Evolutionary conservation across 257 asterid genomes (phyloP).

Genomic region (Apocynum venetum): DNA sequence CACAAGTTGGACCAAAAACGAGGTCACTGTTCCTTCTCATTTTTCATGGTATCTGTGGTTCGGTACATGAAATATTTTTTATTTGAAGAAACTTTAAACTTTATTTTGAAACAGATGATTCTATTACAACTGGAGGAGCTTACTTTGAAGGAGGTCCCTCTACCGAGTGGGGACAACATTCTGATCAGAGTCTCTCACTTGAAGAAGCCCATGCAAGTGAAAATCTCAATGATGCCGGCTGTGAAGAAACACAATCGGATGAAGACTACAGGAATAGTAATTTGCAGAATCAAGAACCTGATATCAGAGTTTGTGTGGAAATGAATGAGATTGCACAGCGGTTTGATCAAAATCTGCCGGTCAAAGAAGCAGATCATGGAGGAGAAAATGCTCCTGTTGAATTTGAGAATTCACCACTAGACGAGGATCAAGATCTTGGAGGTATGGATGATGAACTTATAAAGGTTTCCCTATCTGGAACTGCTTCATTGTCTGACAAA

Average conservation of each 20-base stretch:
- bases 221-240: neutral
- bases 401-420: slow-evolving; percentile 9
- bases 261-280: neutral
- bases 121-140: slow-evolving; percentile 16
- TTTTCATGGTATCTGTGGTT: neutral
- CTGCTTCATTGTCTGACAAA: slow-evolving; percentile 6
- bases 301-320: neutral
- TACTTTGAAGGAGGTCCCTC: slow-evolving; percentile 14
- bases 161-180: slow-evolving; percentile 12
- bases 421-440: slow-evolving; percentile 27
- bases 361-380: slow-evolving; percentile 23
- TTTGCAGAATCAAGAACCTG: neutral
- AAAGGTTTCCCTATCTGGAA: slow-evolving; percentile 13
- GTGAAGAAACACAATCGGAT: neutral
- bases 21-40: slow-evolving; percentile 31
- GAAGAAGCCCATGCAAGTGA: slow-evolving; percentile 3
- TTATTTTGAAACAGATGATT: neutral
- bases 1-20: slow-evolving; percentile 20
- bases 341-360: slow-evolving; percentile 8
- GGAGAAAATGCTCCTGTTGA: slow-evolving; percentile 13
- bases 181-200: slow-evolving; percentile 7
- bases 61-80: neutral
- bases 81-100: neutral
- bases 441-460: slow-evolving; percentile 15
- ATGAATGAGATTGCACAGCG: neutral